Percentiles rank a stretch among this genome's conserved stretches.
Conservation (phyloP, 164 flowering plant species). For the Liriodendron chinense region DNA sequence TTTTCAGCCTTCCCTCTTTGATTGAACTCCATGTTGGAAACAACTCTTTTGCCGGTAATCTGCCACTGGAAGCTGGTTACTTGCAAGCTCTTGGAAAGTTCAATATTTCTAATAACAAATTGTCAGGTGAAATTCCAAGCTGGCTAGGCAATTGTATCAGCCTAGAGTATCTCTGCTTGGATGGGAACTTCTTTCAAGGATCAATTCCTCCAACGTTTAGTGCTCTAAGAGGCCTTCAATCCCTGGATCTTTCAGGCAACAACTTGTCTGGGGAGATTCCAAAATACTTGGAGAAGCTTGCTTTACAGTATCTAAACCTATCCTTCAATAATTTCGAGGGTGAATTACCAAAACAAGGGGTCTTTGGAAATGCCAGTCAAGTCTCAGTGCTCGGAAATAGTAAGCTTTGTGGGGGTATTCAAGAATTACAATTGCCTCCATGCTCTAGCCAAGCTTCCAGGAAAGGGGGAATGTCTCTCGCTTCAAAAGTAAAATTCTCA, state of each 20-base stretch:
- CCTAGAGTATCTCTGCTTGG: conserved; percentile 7
- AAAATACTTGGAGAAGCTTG: neutral
- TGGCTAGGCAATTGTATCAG: conserved; percentile 14
- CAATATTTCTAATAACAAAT: conserved; percentile 7
- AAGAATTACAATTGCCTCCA: neutral
- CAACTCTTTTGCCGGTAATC: neutral
- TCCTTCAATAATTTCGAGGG: conserved; percentile 14
- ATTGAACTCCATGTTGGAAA: neutral
- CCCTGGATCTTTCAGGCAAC: neutral
- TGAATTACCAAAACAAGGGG: conserved; percentile 10
- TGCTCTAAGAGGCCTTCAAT: conserved; percentile 8
- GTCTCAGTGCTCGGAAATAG: conserved; percentile 6
- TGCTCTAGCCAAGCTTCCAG: neutral
- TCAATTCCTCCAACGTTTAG: conserved; percentile 12
- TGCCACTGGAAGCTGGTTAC: conserved; percentile 12
- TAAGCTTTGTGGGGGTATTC: conserved; percentile 12
- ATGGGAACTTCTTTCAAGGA: conserved; percentile 16
- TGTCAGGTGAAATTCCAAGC: conserved; percentile 13
- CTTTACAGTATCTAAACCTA: conserved; percentile 4
- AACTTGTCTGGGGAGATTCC: conserved; percentile 20
- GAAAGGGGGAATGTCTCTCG: neutral
- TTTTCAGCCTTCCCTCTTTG: neutral
- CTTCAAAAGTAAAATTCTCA: neutral
- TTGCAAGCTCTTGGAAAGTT: conserved; percentile 8
- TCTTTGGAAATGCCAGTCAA: conserved; percentile 16